Base-by-base conservation (phyloP, 2,329 filamentous ascomycete genomes). In the Pleomassaria siparia region DNA sequence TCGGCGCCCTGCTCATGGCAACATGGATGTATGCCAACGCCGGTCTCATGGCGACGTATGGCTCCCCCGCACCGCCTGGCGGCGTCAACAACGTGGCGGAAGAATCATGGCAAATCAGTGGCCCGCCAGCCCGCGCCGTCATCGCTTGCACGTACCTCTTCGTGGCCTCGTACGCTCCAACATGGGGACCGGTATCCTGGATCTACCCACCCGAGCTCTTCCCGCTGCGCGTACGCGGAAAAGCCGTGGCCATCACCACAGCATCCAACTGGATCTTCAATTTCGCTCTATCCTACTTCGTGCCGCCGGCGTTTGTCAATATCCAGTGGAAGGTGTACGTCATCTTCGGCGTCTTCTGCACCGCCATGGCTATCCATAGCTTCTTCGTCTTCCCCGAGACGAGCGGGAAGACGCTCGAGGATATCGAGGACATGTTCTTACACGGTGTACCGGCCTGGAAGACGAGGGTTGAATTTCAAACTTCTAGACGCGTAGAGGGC, bases 311-410 rank as follows among this genome's bases (percentile, higher is more conserved):
- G 0, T 83, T 84, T 55, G 77, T 78, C 55, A 82, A 78, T 63
- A 82, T 82, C 54, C 60, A 71, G 45, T 83, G 79, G 74, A 65
- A 80, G 59, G 83, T 83, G 53, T 91, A 91, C 70, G 81, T 91
- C 68, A 77, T 92, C 54, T 92, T 92, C 62, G 88, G 80, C 11
- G 78, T 83, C 13, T 89, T 90, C 75, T 88, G 87, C 64, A 78
- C 78, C 1, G 76, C 77, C 5, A 87, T 87, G 59, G 83, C 84
- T 32, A 65, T 90, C 43, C 86, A 90, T 65, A 83, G 88, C 62
- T 81, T 82, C 65, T 76, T 91, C 54, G 15, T 78, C 13, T 83
- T 82, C 56, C 86, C 85, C 0, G 81, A 89, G 70, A 90, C 87
- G 0, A 81, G 83, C 30, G 86, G 86, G 11, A 88, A 84, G 70